Base-by-base conservation (phyloP, 164 flowering plant genomes). In the Magnolia changhungtana region DNA sequence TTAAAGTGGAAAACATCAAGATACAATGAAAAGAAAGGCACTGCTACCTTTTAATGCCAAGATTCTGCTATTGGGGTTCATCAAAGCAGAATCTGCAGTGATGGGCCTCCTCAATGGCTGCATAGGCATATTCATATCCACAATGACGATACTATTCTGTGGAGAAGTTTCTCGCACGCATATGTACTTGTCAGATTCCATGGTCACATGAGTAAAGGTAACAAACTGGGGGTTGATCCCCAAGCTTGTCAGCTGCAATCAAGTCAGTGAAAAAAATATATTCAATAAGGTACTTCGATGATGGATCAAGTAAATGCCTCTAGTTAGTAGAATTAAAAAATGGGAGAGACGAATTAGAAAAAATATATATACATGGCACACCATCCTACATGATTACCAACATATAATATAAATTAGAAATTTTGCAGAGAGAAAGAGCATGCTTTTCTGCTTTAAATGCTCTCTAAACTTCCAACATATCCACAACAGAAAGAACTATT, bases 161-260 rank as follows among this genome's bases (percentile, higher is more conserved):
- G 99, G 99, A 3, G 99, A 71, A 0, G 99, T 96, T 82, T 96
- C 99, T n/a, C 99, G 74, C 19, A 96, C 98, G 79, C 99, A 94
- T 37, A 96, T 94, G 74, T 90, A 96, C 89, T 93, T 96, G 72
- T 94, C 99, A 0, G 98, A 96, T 76, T 96, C 99, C 99, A 96
- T 96, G 0, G 99, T 96, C 2, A 96, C 99, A 83, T 96, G 93
- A 0, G 98, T 96, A 70, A 96, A 96, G 1, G 98, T 96, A 70
- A 96, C 93, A 71, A 93, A 93, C 78, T 96, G 98, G 1, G 89
- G 95, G 84, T 86, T 91, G 61, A 96, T 92, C 78, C 99, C 99
- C 78, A 93, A 72, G 82, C 92, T 88, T n/a, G 97, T 86, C 59
- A 96, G 80, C 99, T 96, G 94, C 89, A 88, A 80, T 50, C 1